Evolutionary conservation across 2,329 filamentous ascomycete genomes (phyloP).

Genomic region (Ophiostoma fasciatum): DNA sequence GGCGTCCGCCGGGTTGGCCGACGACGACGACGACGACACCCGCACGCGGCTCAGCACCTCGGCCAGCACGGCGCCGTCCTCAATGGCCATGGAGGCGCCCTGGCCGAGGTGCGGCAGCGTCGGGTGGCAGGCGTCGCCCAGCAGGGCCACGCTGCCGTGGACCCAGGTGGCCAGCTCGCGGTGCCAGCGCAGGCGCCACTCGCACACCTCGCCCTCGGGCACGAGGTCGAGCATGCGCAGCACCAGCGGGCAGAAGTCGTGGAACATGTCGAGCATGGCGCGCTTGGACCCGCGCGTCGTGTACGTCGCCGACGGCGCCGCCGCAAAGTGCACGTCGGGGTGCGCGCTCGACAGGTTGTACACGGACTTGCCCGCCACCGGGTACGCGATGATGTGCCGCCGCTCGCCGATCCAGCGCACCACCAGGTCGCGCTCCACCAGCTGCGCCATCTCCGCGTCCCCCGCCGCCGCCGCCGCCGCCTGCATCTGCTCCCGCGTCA

Average conservation of each 20-base stretch:
- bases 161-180: constrained; percentile 42
- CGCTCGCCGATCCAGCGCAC: constrained; percentile 64
- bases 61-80: constrained; percentile 48
- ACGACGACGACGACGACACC: constrained; percentile 8
- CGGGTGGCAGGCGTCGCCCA: constrained; percentile 53
- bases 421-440: constrained; percentile 52
- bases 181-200: constrained; percentile 49
- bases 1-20: no score
- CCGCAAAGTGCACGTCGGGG: constrained; percentile 45
- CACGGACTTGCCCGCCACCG: constrained; percentile 49
- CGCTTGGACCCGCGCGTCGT: constrained; percentile 47
- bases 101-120: constrained; percentile 53
- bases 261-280: constrained; percentile 45
- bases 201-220: constrained; percentile 46
- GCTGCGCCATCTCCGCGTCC: constrained; percentile 53
- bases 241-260: constrained; percentile 45
- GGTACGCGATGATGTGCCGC: constrained; percentile 66
- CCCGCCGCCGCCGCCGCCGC: constrained; percentile 51
- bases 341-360: constrained; percentile 51
- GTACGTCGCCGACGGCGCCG: constrained; percentile 43
- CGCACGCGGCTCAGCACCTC: constrained; percentile 30
- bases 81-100: constrained; percentile 53
- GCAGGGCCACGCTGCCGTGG: constrained; percentile 37
- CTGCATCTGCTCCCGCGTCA: constrained; percentile 50
- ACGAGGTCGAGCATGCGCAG: constrained; percentile 44